Conservation (phyloP, 805 yeast species). For the Candida manassasensis region DNA sequence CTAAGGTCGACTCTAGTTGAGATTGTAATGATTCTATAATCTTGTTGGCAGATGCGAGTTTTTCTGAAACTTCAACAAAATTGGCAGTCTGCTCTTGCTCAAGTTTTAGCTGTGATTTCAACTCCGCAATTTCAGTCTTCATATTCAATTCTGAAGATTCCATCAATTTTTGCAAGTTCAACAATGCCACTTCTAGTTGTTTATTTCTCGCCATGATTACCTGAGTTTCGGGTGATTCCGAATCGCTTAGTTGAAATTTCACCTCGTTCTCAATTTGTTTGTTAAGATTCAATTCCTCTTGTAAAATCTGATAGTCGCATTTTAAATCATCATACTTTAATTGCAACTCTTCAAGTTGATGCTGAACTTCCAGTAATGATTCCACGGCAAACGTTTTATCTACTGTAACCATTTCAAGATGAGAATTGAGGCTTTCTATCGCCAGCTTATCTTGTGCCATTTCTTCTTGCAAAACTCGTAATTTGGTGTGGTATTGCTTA, state of each 20-base stretch:
- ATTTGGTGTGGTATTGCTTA: conserved; percentile 14
- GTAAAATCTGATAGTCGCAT: conserved; percentile 25
- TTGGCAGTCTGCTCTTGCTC: conserved; percentile 11
- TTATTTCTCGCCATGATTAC: conserved; percentile 28
- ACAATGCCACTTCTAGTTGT: conserved; percentile 39
- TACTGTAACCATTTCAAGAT: conserved; percentile 27
- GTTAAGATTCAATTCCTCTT: conserved; percentile 34
- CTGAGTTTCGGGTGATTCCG: conserved; percentile 11
- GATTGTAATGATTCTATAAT: conserved; percentile 24
- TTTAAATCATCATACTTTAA: conserved; percentile 24
- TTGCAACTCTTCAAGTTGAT: conserved; percentile 21
- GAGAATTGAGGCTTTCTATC: conserved; percentile 13
- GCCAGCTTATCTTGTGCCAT: conserved; percentile 6
- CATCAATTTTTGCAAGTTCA: conserved; percentile 25
- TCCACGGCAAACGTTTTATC: conserved; percentile 43
- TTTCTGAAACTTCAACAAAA: conserved; percentile 27
- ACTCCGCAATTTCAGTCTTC: conserved; percentile 14
- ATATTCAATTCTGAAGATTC: conserved; percentile 21
- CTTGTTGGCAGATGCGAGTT: conserved; percentile 17
- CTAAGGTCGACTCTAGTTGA: conserved; percentile 30
- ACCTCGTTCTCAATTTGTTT: conserved; percentile 34
- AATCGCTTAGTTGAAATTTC: conserved; percentile 12
- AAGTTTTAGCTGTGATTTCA: conserved; percentile 1
- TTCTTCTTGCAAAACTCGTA: conserved; percentile 13
- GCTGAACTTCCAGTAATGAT: conserved; percentile 24